phyloP scores from a whole-genome alignment of 2,329 filamentous ascomycete species.

The Purpureocillium takamizusanense region DNA sequence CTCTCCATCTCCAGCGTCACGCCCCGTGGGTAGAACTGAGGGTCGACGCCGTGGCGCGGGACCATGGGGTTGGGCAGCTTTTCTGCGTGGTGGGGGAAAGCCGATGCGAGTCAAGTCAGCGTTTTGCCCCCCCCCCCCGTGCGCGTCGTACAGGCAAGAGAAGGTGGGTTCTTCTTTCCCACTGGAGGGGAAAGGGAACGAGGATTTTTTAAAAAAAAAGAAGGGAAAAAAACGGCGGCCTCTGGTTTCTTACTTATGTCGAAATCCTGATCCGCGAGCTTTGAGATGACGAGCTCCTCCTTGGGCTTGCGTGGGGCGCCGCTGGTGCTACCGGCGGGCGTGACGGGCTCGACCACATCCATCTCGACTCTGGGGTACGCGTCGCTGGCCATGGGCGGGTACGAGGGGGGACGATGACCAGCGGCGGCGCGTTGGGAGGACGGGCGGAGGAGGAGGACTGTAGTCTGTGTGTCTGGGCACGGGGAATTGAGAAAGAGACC shows the following conservation, averaged over 20 bases:
- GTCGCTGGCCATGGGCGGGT: conserved; percentile 12
- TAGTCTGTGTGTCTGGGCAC: too few species aligned
- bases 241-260: conserved; percentile 38
- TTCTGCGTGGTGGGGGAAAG: conserved; percentile 12
- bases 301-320: conserved; percentile 26
- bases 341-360: conserved; percentile 11
- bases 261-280: conserved; percentile 36
- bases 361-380: conserved; percentile 10
- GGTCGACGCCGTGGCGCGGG: conserved; percentile 21
- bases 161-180: not conserved
- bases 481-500: too few species aligned
- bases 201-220: too few species aligned
- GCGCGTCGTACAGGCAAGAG: too few species aligned
- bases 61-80: conserved; percentile 39
- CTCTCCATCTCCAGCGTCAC: conserved; percentile 32
- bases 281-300: conserved; percentile 33
- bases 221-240: too few species aligned
- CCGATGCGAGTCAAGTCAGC: too few species aligned
- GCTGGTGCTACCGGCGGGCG: conserved; percentile 7
- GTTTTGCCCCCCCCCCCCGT: not conserved
- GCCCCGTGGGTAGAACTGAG: conserved; percentile 25
- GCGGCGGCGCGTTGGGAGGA: too few species aligned
- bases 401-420: not conserved
- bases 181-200: not conserved
- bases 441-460: too few species aligned